Conservation (phyloP, 2,329 filamentous ascomycete genomes). For the Chaetomium globosum region DNA sequence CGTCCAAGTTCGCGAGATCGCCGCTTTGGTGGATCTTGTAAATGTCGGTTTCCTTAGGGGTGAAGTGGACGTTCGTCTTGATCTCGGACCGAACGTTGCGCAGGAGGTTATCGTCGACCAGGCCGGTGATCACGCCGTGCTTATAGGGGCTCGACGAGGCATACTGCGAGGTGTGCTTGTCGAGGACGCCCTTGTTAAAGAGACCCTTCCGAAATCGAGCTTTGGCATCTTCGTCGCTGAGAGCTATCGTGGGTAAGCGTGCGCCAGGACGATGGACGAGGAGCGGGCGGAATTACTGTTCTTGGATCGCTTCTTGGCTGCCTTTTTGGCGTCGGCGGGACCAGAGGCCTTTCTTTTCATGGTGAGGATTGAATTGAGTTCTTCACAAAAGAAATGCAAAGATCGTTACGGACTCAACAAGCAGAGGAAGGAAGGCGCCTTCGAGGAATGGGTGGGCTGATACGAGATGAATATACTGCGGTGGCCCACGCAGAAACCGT, state of each 20-base stretch:
- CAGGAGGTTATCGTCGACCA: slow-evolving; percentile 80
- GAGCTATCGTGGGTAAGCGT: slow-evolving; percentile 43
- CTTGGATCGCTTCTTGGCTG: slow-evolving; percentile 58
- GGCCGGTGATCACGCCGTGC: slow-evolving; percentile 81
- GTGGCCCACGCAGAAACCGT: slow-evolving; percentile 18
- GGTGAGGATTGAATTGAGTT: slow-evolving; percentile 38
- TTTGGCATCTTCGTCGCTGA: slow-evolving; percentile 54
- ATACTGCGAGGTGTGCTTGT: slow-evolving; percentile 64
- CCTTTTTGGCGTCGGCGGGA: slow-evolving; percentile 48
- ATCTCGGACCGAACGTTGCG: slow-evolving; percentile 88
- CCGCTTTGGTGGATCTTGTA: slow-evolving; percentile 99
- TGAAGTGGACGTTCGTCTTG: slow-evolving; percentile 87
- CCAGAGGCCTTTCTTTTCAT: slow-evolving; percentile 65
- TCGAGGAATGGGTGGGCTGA: slow-evolving; percentile 35
- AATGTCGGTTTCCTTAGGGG: slow-evolving; percentile 98
- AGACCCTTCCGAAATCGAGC: slow-evolving; percentile 67
- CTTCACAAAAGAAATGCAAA: slow-evolving; percentile 11
- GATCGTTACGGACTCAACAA: slow-evolving; percentile 9
- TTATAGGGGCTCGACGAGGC: slow-evolving; percentile 74
- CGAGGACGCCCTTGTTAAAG: slow-evolving; percentile 62
- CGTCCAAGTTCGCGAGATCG: slow-evolving; percentile 94
- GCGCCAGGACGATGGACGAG: not conserved
- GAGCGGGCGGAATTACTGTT: slow-evolving; percentile 42
- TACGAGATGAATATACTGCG: slow-evolving; percentile 30
- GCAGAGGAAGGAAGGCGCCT: slow-evolving; percentile 14